Evolutionary conservation across 805 yeast species (phyloP), one percentile per base, ranked within the genome.

Genomic region (Wickerhamomyces xylosicus): DNA sequence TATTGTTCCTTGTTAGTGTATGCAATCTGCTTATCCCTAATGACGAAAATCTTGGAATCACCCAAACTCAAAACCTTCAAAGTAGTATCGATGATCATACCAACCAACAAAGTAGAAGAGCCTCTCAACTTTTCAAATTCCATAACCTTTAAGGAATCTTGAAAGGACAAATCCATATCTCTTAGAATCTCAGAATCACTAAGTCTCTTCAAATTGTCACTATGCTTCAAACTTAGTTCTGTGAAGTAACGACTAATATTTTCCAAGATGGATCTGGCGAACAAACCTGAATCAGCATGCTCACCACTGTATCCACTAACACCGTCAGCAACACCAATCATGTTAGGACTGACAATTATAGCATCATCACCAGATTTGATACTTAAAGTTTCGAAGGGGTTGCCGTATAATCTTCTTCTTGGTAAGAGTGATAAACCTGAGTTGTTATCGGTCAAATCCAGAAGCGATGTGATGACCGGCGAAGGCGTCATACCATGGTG

Each of bases 311-410:
- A 72, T 1, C 76, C 75, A 17, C 74, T 67, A 7, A 72, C 74
- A 2, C 79, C 79, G 48, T 72, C 79, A 3, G 79, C 77, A 4
- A 72, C 64, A 2, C 73, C 78, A 39, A 72, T 48, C 33, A 72
- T 63, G 4, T 72, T 63, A 0, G 77, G 74, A 3, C 74, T 67
- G 2, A 71, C 69, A 33, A 72, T 56, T 75, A 72, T 69, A 8
- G 79, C 76, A 48, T 72, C 79, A 44, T 72, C 79, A 1, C 79
- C 78, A 18, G 71, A 72, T 44, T 68, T 67, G 35, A 72, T 63
- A 7, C 73, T 66, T 4, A 72, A 51, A 0, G 79, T 72, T 45
- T 72, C 77, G 13, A 59, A 62, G 0, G 75, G 74, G 18, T 72
- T 67, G 3, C 77, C 76, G 34, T 66, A 68, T 1, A 75, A 69